These are phyloP conservation scores for Fraxinus anomala DNA, from an alignment of 257 asterid species.

Conservation along the genomic window DNA sequence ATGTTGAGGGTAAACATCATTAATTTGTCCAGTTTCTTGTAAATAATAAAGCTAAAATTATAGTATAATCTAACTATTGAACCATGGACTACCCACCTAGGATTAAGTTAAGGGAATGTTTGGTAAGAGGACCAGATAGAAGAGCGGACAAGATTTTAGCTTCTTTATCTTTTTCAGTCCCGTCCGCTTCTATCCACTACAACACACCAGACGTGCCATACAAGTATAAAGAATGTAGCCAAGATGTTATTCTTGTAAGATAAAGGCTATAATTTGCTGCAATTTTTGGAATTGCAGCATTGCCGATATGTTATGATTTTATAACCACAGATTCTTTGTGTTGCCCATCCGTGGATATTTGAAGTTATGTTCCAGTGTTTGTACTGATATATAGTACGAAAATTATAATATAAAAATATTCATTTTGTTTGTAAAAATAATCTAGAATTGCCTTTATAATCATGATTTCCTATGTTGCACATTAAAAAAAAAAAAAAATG, in stretches of 20 bases:
- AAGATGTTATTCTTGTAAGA: constrained; percentile 21
- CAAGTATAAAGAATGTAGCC: not conserved
- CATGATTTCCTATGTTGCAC: not conserved
- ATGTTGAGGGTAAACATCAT: not conserved
- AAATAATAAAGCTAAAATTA: constrained; percentile 28
- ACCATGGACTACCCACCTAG: constrained; percentile 14
- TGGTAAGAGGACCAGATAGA: not conserved
- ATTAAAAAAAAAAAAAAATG: not conserved
- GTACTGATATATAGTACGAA: constrained; percentile 17
- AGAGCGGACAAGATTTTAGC: too few species aligned
- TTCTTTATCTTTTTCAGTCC: too few species aligned
- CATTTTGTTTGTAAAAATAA: not conserved
- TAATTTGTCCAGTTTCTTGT: constrained; percentile 28
- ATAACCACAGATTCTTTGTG: constrained; percentile 36
- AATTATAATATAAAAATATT: not conserved
- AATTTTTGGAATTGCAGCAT: constrained; percentile 21
- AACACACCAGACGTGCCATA: not conserved
- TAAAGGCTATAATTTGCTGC: constrained; percentile 11
- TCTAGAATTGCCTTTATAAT: not conserved
- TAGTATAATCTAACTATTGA: constrained; percentile 28
- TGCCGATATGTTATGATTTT: constrained; percentile 16
- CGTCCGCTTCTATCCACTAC: not conserved
- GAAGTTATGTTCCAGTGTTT: constrained; percentile 24
- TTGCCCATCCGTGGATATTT: constrained; percentile 30
- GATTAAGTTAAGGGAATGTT: constrained; percentile 19